Percentiles rank a stretch among this genome's conserved stretches.
phyloP scores from a whole-genome alignment of 495 filamentous ascomycete species.

The Haplographium delicatum region DNA sequence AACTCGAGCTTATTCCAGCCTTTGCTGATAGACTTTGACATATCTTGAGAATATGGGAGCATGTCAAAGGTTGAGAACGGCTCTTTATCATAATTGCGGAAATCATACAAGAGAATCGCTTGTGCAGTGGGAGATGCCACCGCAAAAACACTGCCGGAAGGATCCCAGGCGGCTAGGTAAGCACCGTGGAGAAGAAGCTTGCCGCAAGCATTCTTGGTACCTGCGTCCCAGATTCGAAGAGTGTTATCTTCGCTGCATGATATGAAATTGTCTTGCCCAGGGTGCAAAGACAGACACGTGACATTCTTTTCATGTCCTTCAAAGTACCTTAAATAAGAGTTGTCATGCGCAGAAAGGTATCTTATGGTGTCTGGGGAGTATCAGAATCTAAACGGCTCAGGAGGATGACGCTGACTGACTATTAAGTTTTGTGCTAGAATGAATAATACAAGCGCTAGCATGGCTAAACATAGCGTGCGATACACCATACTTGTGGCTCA shows the following conservation, averaged over 20 bases:
- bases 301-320: slow-evolving; percentile 79
- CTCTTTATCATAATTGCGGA: slow-evolving; percentile 83
- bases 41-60: slow-evolving; percentile 37
- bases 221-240: slow-evolving; percentile 78
- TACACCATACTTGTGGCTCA: slow-evolving; percentile 91
- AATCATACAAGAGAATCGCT: slow-evolving; percentile 82
- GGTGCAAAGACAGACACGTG: slow-evolving; percentile 69
- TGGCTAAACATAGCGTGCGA: slow-evolving; percentile 94
- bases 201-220: slow-evolving; percentile 67
- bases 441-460: slow-evolving; percentile 78
- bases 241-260: slow-evolving; percentile 87
- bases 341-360: slow-evolving; percentile 90
- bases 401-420: no score
- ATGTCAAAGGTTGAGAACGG: slow-evolving; percentile 87
- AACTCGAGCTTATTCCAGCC: slow-evolving; percentile 87
- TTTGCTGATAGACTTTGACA: slow-evolving; percentile 34
- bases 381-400: no score
- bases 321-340: slow-evolving; percentile 92
- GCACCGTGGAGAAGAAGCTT: slow-evolving; percentile 70
- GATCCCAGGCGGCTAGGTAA: slow-evolving; percentile 80
- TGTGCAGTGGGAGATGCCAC: slow-evolving; percentile 75
- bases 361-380: slow-evolving; percentile 67
- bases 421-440: slow-evolving; percentile 92
- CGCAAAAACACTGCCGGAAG: slow-evolving; percentile 85
- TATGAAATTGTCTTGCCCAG: slow-evolving; percentile 79